A percentile compares a stretch with the other conserved stretches of the same genome.
phyloP scores from a whole-genome alignment of 2,329 filamentous ascomycete species.

The Stromatinia cepivora region DNA sequence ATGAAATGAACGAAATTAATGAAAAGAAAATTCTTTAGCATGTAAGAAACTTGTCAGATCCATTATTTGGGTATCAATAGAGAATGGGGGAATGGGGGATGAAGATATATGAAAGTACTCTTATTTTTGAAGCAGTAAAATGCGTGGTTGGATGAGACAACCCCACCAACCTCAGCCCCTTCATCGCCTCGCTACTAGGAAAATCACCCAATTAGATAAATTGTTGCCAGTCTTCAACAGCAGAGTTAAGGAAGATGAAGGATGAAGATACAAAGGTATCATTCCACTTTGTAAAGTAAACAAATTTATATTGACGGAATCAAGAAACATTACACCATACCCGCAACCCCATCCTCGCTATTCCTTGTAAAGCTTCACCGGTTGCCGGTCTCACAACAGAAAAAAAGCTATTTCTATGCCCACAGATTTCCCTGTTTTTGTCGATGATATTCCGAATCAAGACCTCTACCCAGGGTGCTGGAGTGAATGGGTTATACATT shows the following conservation, averaged over 20 bases:
- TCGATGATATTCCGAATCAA: neutral
- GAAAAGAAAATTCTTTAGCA: neutral
- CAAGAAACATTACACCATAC: neutral
- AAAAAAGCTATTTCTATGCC: neutral
- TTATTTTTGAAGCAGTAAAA: neutral
- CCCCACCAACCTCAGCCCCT: conserved; percentile 9
- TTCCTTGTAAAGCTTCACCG: neutral
- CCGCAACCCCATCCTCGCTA: too few relatives aligned
- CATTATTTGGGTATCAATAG: neutral
- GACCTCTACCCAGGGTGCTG: neutral
- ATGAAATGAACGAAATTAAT: neutral
- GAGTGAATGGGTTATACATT: too few relatives aligned
- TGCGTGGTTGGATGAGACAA: neutral
- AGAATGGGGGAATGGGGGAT: neutral
- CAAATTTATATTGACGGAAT: neutral
- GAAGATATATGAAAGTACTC: neutral
- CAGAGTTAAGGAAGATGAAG: neutral
- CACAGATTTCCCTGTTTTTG: neutral
- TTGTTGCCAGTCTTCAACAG: neutral
- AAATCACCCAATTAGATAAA: neutral
- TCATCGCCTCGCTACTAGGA: conserved; percentile 5
- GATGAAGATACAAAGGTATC: neutral
- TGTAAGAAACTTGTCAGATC: too few relatives aligned
- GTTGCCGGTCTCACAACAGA: neutral
- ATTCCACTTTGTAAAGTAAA: neutral